Base-by-base conservation (phyloP, 2,329 filamentous ascomycete species). In the Exophiala alcalophila region DNA sequence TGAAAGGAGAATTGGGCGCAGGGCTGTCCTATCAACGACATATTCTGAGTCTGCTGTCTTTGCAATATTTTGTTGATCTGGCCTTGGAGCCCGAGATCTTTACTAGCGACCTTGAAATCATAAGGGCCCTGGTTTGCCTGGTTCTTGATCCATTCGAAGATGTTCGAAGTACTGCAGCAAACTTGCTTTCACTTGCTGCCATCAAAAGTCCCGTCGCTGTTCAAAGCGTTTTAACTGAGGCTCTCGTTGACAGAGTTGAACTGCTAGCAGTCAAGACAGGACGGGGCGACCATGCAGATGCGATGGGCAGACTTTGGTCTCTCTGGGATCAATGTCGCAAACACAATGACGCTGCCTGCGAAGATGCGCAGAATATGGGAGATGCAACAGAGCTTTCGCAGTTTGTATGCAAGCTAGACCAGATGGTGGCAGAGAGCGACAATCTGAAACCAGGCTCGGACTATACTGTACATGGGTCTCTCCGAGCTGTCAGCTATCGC, bases 141-240 rank as follows among this genome's bases (percentile, higher is more conserved):
- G 66, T 94, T 5, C 72, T 94, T 59, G 86, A 98, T 57, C 87
- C 91, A 0, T 98, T 94, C 58, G 92, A 97, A 44, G 92, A 98
- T 62, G 85, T 97, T 4, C 77, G 91, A 53, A 79, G 68, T 32
- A 66, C 65, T 1, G 66, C 78, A 5, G 63, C 73, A 10, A 60
- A 62, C 10, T 62, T 76, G 4, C 57, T 81, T 23, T 60, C 45
- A 26, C 25, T 16, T n/a, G 30, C 53, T 5, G 18, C 20, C 24
- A 23, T 33, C 5, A 14, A 40, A 18, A 27, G 15, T 5, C 15
- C 31, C 12, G 23, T 18, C n/a, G 15, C 38, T 29, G 26, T 49
- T 20, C 21, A 26, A 21, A 19, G 30, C 16, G 26, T 41, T 27
- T 54, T 59, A 5, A 56, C 74, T 7, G 61, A 82, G 19, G 3